Evolutionary conservation across 352 stramenopile genomes (phyloP).

Genomic region (Pythium oligandrum): DNA sequence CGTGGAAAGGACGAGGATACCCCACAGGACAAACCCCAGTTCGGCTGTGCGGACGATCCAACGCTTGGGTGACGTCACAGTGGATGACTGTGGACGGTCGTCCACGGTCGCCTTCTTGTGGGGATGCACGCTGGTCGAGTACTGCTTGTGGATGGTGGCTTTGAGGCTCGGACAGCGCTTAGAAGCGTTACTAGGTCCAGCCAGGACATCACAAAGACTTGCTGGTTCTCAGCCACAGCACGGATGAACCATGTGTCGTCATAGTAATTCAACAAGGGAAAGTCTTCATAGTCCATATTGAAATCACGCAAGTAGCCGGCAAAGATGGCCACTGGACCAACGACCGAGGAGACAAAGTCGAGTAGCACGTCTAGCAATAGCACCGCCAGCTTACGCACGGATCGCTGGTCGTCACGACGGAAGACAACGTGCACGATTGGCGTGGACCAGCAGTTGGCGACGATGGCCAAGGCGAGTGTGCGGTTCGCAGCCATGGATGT

Average conservation of each 20-base stretch:
- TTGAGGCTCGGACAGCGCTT: not conserved
- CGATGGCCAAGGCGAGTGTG: not conserved
- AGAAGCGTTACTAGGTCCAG: conserved; percentile 14
- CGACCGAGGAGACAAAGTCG: conserved; percentile 12
- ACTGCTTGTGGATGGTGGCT: not conserved
- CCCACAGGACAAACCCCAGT: conserved; percentile 3
- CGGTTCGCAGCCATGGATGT: not conserved
- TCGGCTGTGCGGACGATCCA: not conserved
- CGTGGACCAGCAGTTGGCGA: conserved; percentile 3
- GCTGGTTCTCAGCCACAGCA: conserved; percentile 15
- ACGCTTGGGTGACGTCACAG: not conserved
- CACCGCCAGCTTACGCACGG: conserved; percentile 1
- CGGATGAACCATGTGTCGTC: conserved; percentile 18
- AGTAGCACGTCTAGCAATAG: conserved; percentile 11
- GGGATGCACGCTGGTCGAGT: no score
- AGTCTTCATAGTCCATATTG: conserved; percentile 3
- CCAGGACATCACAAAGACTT: conserved; percentile 19
- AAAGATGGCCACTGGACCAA: conserved; percentile 17
- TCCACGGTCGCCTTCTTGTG: no score
- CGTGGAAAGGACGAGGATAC: conserved; percentile 11
- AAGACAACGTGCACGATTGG: not conserved
- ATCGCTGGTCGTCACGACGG: not conserved
- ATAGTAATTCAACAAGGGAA: conserved; percentile 15
- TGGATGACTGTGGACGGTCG: no score
- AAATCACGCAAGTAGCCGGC: conserved; percentile 12